A percentile compares a stretch with the other conserved stretches of the same genome.
Conservation (phyloP, 495 filamentous ascomycete species). For the Pseudevernia furfuracea region DNA sequence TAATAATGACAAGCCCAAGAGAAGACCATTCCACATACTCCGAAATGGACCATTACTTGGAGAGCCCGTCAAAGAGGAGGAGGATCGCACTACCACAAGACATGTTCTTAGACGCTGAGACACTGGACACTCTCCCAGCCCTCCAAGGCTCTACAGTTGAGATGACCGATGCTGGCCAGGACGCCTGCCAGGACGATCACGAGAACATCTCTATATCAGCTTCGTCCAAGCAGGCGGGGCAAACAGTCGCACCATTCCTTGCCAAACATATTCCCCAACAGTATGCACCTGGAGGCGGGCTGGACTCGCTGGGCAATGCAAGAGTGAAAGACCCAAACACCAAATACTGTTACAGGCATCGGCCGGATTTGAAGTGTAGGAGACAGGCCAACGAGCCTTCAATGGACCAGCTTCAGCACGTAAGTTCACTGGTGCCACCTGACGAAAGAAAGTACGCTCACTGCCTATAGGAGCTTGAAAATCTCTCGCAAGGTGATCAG, state of each 20-base stretch:
- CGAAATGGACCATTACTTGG: background rate
- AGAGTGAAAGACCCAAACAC: slow-evolving; percentile 56
- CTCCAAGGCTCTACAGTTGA: background rate
- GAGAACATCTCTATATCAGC: slow-evolving; percentile 28
- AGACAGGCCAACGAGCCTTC: slow-evolving; percentile 88
- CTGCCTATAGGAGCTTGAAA: slow-evolving; percentile 54
- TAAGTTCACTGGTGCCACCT: background rate
- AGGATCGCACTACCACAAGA: slow-evolving; percentile 10
- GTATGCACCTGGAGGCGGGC: slow-evolving; percentile 61
- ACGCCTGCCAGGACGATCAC: slow-evolving; percentile 15
- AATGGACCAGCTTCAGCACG: slow-evolving; percentile 86
- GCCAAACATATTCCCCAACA: slow-evolving; percentile 75
- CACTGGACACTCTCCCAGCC: background rate
- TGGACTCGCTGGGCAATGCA: slow-evolving; percentile 35
- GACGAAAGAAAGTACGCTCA: background rate
- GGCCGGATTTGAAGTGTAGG: slow-evolving; percentile 87
- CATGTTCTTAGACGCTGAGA: background rate
- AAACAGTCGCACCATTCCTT: slow-evolving; percentile 71
- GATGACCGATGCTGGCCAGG: background rate
- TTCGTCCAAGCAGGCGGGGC: slow-evolving; percentile 41
- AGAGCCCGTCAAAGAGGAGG: slow-evolving; percentile 17
- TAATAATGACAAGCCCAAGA: background rate
- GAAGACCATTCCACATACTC: background rate
- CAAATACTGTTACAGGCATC: slow-evolving; percentile 91
- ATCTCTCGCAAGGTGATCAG: slow-evolving; percentile 72